Evolutionary conservation across 1,139 yeast genomes (phyloP).

Genomic region (Lodderomyces pseudojiufengensis): DNA sequence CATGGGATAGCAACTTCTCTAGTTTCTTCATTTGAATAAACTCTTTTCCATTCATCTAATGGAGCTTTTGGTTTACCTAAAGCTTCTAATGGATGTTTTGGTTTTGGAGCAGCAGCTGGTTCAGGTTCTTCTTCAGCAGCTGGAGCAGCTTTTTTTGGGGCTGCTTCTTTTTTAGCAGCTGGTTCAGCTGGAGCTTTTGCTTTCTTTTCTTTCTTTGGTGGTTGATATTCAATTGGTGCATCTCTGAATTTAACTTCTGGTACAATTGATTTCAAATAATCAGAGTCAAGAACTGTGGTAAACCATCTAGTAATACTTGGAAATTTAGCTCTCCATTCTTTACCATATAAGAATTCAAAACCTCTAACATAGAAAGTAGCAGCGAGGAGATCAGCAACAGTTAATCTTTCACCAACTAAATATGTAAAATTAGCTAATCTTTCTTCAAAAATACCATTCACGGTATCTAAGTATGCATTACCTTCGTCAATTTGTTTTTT

Average conservation of each 20-base stretch:
- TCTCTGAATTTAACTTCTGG: slow-evolving; percentile 55
- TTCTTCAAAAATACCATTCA: slow-evolving; percentile 50
- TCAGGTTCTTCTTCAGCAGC: slow-evolving; percentile 38
- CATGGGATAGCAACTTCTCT: slow-evolving; percentile 93
- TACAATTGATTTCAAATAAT: slow-evolving; percentile 42
- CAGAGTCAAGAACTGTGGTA: slow-evolving; percentile 62
- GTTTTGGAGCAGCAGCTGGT: slow-evolving; percentile 51
- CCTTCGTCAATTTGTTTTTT: slow-evolving; percentile 70
- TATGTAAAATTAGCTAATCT: slow-evolving; percentile 76
- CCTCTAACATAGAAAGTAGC: slow-evolving; percentile 63
- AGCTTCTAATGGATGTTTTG: slow-evolving; percentile 88
- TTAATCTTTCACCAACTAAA: slow-evolving; percentile 87
- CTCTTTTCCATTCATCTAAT: slow-evolving; percentile 95
- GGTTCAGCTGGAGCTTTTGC: slow-evolving; percentile 20
- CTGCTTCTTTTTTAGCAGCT: slow-evolving; percentile 32
- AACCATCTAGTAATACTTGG: slow-evolving; percentile 86
- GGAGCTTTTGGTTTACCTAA: slow-evolving; percentile 72
- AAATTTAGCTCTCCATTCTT: slow-evolving; percentile 70
- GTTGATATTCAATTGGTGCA: slow-evolving; percentile 63
- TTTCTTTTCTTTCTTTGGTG: slow-evolving; percentile 82
- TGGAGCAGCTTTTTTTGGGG: slow-evolving; percentile 33
- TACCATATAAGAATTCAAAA: slow-evolving; percentile 66
- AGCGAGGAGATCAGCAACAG: slow-evolving; percentile 78
- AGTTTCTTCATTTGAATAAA: slow-evolving; percentile 96
- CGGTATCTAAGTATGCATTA: slow-evolving; percentile 33